Conservation (phyloP, 805 yeast genomes). For the Pichia rugopelliculosa region DNA sequence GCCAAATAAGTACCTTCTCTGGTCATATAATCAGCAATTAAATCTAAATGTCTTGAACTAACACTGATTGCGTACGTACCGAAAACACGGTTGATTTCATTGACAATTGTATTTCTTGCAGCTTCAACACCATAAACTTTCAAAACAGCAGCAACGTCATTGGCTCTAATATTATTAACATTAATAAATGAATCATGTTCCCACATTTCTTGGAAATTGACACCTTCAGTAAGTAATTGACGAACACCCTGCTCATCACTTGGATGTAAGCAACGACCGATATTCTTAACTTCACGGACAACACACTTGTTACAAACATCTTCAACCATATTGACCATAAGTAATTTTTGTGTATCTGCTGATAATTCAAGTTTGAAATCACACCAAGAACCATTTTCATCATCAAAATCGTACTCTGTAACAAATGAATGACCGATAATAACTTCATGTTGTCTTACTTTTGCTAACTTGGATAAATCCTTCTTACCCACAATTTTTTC, state of each 20-base stretch:
- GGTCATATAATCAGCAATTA: constrained; percentile 98
- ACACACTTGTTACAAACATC: constrained; percentile 84
- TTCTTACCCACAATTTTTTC: constrained; percentile 15
- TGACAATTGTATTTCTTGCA: constrained; percentile 93
- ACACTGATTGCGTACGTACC: constrained; percentile 94
- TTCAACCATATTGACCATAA: constrained; percentile 96
- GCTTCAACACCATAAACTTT: constrained; percentile 97
- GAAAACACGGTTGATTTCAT: constrained; percentile 93
- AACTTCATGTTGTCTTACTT: constrained; percentile 80
- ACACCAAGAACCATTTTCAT: constrained; percentile 85
- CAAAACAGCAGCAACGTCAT: constrained; percentile 87
- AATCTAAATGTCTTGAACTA: constrained; percentile 86
- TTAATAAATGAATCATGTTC: constrained; percentile 89
- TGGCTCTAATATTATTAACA: constrained; percentile 82
- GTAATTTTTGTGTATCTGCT: constrained; percentile 81
- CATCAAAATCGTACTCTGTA: constrained; percentile 83
- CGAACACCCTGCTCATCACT: constrained; percentile 63
- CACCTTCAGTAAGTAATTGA: constrained; percentile 91
- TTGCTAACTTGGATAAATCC: constrained; percentile 52
- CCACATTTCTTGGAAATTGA: constrained; percentile 97
- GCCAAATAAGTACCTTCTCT: constrained; percentile 96
- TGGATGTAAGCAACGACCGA: constrained; percentile 91
- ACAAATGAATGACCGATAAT: constrained; percentile 66
- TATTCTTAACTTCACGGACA: constrained; percentile 83
- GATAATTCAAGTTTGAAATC: constrained; percentile 77